These are phyloP conservation scores for Suhomyces wounanorum DNA, from an alignment of 1,139 yeast species.

Conservation along the genomic window DNA sequence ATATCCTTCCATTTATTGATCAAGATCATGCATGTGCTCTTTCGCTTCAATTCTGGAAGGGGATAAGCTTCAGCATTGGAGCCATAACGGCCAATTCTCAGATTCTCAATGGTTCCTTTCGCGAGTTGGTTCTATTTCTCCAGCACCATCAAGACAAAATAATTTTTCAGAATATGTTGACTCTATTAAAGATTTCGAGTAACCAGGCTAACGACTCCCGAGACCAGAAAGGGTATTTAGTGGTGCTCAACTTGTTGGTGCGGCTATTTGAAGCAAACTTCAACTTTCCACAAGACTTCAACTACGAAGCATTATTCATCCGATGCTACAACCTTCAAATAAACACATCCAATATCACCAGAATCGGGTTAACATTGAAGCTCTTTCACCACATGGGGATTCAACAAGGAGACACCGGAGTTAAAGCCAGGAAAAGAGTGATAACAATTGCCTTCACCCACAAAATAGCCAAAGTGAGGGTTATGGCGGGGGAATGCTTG, in stretches of 20 bases:
- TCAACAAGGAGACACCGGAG: slow-evolving; percentile 5
- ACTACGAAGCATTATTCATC: slow-evolving; percentile 45
- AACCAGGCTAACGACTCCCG: slow-evolving; percentile 16
- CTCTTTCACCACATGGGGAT: slow-evolving; percentile 37
- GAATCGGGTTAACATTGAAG: slow-evolving; percentile 37
- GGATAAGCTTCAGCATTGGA: slow-evolving; percentile 59
- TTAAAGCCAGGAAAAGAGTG: slow-evolving; percentile 21
- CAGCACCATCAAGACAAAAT: slow-evolving; percentile 11
- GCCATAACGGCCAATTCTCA: slow-evolving; percentile 56
- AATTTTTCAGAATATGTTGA: slow-evolving; percentile 12
- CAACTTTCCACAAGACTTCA: slow-evolving; percentile 34
- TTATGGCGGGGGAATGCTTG: slow-evolving; percentile 35
- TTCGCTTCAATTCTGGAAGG: slow-evolving; percentile 53
- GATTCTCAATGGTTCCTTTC: slow-evolving; percentile 48
- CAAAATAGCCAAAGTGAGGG: slow-evolving; percentile 28
- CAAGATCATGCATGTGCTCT: slow-evolving; percentile 17
- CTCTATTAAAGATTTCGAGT: slow-evolving; percentile 21
- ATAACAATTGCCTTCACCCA: slow-evolving; percentile 34
- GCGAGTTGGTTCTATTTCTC: slow-evolving; percentile 41
- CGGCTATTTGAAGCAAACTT: slow-evolving; percentile 43
- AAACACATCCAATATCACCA: slow-evolving; percentile 38
- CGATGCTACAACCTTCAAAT: slow-evolving; percentile 60
- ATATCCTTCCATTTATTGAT: slow-evolving; percentile 5
- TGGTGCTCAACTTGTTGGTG: slow-evolving; percentile 35
- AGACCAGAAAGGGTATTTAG: slow-evolving; percentile 23